Evolutionary conservation across 208 protist species (phyloP), one percentile per base, ranked within the genome.

Genomic region (Leptomonas seymouri): DNA sequence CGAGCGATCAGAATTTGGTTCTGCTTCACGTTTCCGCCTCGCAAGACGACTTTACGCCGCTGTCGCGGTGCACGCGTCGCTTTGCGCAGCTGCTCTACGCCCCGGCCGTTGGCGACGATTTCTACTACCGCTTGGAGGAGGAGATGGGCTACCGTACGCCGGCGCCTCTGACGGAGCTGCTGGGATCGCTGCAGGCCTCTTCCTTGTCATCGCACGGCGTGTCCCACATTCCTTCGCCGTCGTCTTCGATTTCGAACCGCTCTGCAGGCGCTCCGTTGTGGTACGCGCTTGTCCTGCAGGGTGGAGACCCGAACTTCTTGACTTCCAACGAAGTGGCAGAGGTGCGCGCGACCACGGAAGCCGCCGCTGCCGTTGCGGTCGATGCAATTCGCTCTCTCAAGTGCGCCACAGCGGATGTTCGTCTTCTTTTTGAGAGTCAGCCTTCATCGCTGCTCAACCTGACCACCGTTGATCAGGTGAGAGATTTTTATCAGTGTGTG

Each of bases 21-120:
- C 71, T 85, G 2, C 65, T 89, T 41, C 83, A 89, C 58, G 36
- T 89, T 28, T 80, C 83, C 11, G 76, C 71, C 48, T 54, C 72
- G 21, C 68, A 85, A 31, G 62, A 76, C 28, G 76, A 82, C 74
- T 82, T 86, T 50, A 42, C 53, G 36, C 23, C 53, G 23, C 56
- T 86, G 8, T 65, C 67, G 23, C 54, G 51, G 53, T 49, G 46
- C 65, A 64, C 69, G 16, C 62, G 58, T 1, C 60, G 55, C 31
- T 67, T 70, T 5, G 56, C 63, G 18, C 21, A 69, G 53, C 51
- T 61, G 31, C 65, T 78, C 28, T 78, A 56, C 59, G 49, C 59
- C 41, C 65, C 72, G 5, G 42, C 51, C 12, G 65, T 71, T 3
- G 64, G 59, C 28, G 65, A 67, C 49, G 56, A 72, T 50, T 71